Evolutionary conservation across 768 basidiomycete genomes (phyloP).

Genomic region (Lactarius trivialis): DNA sequence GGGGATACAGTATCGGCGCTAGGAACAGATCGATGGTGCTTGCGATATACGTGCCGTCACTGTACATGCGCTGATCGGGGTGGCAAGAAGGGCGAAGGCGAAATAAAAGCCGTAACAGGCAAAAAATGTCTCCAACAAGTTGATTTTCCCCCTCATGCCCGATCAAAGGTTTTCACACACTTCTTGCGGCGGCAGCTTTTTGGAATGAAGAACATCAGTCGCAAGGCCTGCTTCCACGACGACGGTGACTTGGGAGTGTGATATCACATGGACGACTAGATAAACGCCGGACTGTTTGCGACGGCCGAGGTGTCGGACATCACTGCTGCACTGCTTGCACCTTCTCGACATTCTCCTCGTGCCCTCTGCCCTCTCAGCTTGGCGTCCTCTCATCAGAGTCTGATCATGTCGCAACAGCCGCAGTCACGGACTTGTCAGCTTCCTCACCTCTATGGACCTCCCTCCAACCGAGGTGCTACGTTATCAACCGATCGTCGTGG

Average conservation of each 20-base stretch:
- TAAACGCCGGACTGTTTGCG: not conserved
- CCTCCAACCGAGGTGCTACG: constrained; percentile 5
- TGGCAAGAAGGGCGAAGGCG: not conserved
- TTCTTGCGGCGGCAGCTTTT: not conserved
- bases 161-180: not conserved
- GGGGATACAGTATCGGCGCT: not conserved
- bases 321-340: not conserved
- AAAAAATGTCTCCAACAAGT: not conserved
- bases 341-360: not conserved
- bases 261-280: not conserved
- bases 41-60: not conserved
- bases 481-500: not conserved
- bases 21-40: constrained; percentile 6
- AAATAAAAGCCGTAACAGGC: not conserved
- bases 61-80: constrained; percentile 17
- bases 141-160: not conserved
- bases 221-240: not conserved
- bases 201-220: not conserved
- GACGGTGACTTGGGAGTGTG: not conserved
- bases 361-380: not conserved
- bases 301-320: not conserved
- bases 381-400: constrained; percentile 40
- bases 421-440: constrained; percentile 40
- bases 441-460: not conserved
- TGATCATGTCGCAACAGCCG: constrained; percentile 39